Conservation (phyloP, 177 flowering plant species). For the Vitis hybrid region DNA sequence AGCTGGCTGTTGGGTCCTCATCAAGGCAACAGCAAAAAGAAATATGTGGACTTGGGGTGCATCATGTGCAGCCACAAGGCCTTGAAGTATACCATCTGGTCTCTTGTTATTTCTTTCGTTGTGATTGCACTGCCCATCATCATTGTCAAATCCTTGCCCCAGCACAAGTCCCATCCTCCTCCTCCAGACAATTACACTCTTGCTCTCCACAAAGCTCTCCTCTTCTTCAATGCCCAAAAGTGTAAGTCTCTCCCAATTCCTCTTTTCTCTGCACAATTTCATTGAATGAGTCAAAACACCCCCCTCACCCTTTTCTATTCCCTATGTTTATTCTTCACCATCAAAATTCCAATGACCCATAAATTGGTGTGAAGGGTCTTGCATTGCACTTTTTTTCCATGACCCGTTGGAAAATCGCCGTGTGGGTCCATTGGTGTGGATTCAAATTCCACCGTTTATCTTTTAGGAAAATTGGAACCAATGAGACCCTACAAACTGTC, state of each 20-base stretch:
- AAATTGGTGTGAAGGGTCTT: not conserved
- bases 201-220: constrained; percentile 75
- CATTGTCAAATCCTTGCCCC: constrained; percentile 60
- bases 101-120: constrained; percentile 38
- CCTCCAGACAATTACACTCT: constrained; percentile 70
- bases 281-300: too few relatives aligned
- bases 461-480: too few relatives aligned
- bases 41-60: constrained; percentile 82
- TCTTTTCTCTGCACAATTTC: not conserved
- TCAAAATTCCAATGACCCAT: not conserved
- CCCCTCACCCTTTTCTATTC: too few relatives aligned
- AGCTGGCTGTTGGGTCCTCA: constrained; percentile 81
- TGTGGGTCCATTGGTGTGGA: too few relatives aligned
- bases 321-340: too few relatives aligned
- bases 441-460: too few relatives aligned
- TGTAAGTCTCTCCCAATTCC: constrained; percentile 44
- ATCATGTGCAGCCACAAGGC: constrained; percentile 57
- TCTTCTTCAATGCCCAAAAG: constrained; percentile 87
- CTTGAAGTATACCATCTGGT: constrained; percentile 47
- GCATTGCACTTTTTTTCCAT: too few relatives aligned
- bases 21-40: constrained; percentile 46
- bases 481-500: too few relatives aligned
- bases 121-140: constrained; percentile 62
- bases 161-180: constrained; percentile 41
- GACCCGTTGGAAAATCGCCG: too few relatives aligned